Evolutionary conservation across 257 asterid genomes (phyloP).

Genomic region (Fraxinus cuspidata): DNA sequence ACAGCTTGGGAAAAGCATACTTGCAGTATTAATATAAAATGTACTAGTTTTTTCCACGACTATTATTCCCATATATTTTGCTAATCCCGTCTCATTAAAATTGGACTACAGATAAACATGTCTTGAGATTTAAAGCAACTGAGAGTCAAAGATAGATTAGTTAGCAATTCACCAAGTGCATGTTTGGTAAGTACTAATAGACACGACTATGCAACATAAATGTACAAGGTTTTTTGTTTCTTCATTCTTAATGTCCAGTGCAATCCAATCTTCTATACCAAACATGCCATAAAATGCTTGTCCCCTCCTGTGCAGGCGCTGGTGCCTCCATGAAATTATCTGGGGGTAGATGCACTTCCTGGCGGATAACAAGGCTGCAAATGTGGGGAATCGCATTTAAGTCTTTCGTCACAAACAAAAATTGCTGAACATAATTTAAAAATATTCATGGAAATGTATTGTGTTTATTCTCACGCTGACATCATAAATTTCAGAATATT

Average conservation of each 20-base stretch:
- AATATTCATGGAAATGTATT: not conserved
- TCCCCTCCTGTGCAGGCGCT: not conserved
- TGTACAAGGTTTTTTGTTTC: not conserved
- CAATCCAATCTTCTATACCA: not conserved
- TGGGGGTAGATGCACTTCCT: not conserved
- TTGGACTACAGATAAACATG: not conserved
- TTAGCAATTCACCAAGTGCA: not conserved
- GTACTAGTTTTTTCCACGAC: not conserved
- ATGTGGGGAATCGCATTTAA: not conserved
- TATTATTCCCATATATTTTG: not conserved
- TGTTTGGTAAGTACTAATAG: not conserved
- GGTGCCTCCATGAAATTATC: not conserved
- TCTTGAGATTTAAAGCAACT: not conserved
- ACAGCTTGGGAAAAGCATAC: not conserved
- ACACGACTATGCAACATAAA: not conserved
- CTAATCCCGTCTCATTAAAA: not conserved
- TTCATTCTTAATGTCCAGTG: not conserved
- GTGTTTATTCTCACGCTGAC: not conserved
- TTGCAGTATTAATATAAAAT: not conserved
- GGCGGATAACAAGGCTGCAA: not conserved
- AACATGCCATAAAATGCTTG: constrained; percentile 6
- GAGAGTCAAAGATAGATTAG: not conserved
- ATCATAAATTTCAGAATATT: not conserved
- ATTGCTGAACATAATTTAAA: not conserved
- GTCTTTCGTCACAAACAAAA: not conserved